Evolutionary conservation across 1,284 basidiomycete species (phyloP).

Genomic region (Omphalotus olearius): DNA sequence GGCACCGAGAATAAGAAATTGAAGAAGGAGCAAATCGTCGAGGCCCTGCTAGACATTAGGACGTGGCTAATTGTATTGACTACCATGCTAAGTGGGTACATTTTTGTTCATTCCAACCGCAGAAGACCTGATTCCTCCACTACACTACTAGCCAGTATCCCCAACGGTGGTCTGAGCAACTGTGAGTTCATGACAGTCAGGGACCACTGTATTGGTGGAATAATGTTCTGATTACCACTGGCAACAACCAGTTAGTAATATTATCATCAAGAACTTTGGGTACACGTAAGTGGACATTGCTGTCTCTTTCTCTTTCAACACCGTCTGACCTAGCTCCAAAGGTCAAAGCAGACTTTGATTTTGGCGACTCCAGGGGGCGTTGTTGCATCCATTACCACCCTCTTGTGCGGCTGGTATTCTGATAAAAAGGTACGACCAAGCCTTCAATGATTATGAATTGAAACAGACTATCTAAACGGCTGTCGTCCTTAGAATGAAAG

Average conservation of each 20-base stretch:
- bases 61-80: constrained; percentile 62
- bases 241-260: constrained; percentile 44
- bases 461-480: neutral
- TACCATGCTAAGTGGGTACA: constrained; percentile 50
- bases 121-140: constrained; percentile 13
- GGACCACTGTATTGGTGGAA: neutral
- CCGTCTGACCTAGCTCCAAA: constrained; percentile 19
- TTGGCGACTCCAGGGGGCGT: constrained; percentile 56
- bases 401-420: constrained; percentile 60
- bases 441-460: no score
- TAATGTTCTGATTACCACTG: neutral
- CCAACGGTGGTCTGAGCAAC: constrained; percentile 62
- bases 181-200: constrained; percentile 29
- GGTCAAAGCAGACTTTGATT: constrained; percentile 60
- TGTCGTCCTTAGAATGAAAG: constrained; percentile 42
- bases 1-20: constrained; percentile 59
- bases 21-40: constrained; percentile 57
- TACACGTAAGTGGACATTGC: constrained; percentile 43
- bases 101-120: neutral
- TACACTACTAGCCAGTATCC: constrained; percentile 46
- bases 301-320: neutral
- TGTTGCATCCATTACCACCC: constrained; percentile 42
- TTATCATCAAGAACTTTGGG: constrained; percentile 64
- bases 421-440: constrained; percentile 45
- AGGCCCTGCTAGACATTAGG: constrained; percentile 55